Percentiles rank a stretch among this genome's conserved stretches.
Evolutionary conservation across 495 filamentous ascomycete species (phyloP).

Genomic region (Hypoxylon lienhwacheense): DNA sequence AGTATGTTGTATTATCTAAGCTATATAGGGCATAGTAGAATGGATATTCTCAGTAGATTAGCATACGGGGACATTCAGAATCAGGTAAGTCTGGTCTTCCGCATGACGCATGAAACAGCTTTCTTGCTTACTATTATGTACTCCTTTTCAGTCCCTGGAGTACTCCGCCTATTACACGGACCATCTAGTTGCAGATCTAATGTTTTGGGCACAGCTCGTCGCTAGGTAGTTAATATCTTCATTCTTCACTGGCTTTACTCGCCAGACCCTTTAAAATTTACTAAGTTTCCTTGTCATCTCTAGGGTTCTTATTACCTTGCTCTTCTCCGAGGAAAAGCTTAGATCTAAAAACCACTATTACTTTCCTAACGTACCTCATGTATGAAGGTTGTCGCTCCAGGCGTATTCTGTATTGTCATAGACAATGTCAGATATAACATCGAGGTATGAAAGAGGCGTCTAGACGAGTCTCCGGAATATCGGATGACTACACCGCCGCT

Average conservation of each 20-base stretch:
- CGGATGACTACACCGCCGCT: conserved; percentile 11
- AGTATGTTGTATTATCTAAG: no score
- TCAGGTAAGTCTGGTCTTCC: neutral
- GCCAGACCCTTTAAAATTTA: neutral
- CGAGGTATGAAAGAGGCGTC: conserved; percentile 7
- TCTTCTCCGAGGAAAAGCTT: neutral
- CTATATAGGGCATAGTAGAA: no score
- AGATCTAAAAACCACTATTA: neutral
- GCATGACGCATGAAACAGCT: neutral
- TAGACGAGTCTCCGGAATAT: conserved; percentile 2
- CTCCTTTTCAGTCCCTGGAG: neutral
- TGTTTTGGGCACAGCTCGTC: conserved; percentile 28
- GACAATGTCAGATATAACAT: no score
- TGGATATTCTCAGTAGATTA: neutral
- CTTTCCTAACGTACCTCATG: neutral
- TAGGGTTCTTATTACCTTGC: neutral
- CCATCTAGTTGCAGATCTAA: conserved; percentile 10
- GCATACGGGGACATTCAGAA: neutral
- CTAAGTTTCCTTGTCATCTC: neutral
- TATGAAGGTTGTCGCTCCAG: neutral
- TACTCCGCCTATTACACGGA: conserved; percentile 11
- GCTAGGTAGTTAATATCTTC: neutral
- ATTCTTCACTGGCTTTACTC: no score
- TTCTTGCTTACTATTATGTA: neutral
- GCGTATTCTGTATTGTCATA: neutral